A percentile compares a stretch with the other conserved stretches of the same genome.
phyloP scores from a whole-genome alignment of 1,284 basidiomycete genomes.

The Ceratorhiza oryzae-sativae region DNA sequence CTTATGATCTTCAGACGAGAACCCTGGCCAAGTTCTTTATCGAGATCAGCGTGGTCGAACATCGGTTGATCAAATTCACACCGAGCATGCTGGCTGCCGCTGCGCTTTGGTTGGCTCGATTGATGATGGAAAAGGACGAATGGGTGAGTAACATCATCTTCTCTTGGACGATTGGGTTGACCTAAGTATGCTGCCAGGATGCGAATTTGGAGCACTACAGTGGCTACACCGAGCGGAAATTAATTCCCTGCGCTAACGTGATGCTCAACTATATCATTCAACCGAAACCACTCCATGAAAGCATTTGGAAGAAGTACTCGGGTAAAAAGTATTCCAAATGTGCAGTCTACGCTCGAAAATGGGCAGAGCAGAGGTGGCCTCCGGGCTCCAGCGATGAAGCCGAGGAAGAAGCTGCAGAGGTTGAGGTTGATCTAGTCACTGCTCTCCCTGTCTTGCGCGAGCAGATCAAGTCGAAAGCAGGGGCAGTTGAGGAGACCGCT shows the following conservation, averaged over 20 bases:
- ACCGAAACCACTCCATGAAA: constrained; percentile 68
- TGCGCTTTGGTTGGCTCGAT: constrained; percentile 88
- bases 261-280: constrained; percentile 94
- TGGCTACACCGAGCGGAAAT: constrained; percentile 82
- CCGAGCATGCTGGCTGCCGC: constrained; percentile 90
- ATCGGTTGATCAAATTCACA: constrained; percentile 79
- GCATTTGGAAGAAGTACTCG: constrained; percentile 84
- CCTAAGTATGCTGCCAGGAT: too few relatives aligned
- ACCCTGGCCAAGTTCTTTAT: constrained; percentile 94
- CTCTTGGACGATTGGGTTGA: neutral
- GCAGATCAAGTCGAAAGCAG: neutral
- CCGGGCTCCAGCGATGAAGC: constrained; percentile 1
- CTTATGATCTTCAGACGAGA: constrained; percentile 84
- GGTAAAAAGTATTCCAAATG: constrained; percentile 88
- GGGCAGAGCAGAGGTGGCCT: constrained; percentile 38
- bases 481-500: neutral
- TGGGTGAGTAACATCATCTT: constrained; percentile 66
- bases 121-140: constrained; percentile 81
- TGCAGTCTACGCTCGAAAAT: constrained; percentile 42
- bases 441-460: constrained; percentile 17
- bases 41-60: constrained; percentile 92
- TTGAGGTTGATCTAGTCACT: constrained; percentile 21
- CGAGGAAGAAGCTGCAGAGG: neutral
- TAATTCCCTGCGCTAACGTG: constrained; percentile 87
- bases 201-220: constrained; percentile 93